Evolutionary conservation across 2,329 filamentous ascomycete genomes (phyloP), one percentile per base, ranked within the genome.

Genomic region (Trichoderma semiorbis): DNA sequence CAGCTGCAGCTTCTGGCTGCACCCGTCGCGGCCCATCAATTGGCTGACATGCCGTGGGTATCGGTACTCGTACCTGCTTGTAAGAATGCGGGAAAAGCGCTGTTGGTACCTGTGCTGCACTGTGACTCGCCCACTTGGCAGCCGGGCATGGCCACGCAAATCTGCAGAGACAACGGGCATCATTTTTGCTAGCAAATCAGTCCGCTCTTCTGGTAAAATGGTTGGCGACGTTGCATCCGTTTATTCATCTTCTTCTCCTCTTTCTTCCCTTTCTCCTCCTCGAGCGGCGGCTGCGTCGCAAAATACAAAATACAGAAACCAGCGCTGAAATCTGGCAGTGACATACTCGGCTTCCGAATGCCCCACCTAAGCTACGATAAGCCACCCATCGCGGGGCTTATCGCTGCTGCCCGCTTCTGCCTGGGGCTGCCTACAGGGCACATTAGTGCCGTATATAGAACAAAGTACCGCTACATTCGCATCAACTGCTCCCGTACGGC

Each of bases 321-420:
- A 43, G 39, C 39, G 16, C 39, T 2, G 39, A 8, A n/a, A 43
- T 43, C 39, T 43, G 1, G 32, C 68, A 70, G 68, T 70, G 68
- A 70, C 68, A 70, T 53, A 26, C 36, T 39, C 62, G 24, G 60
- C 24, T 39, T 39, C 36, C 60, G 28, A 62, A 8, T 18, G 36
- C 60, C 70, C 72, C 72, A 72, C 70, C 14, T 7, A 60, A 73
- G 72, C 72, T 73, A 32, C 72, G 66, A 72, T 72, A 72, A 72
- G 72, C 61, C 50, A 32, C 55, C 53, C 60, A 57, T 53, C 55
- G 67, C 36, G 61, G 34, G 62, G 72, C 66, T 73, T 72, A 73
- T 73, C 72, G 66, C 72, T 67, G 61, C 70, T 67, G 61, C 70
- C 60, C 69, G 62, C 66, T 53, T 66, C 72, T 72, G 72, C 72